Evolutionary conservation across 768 basidiomycete genomes (phyloP).

Genomic region (Amanita molliuscula): DNA sequence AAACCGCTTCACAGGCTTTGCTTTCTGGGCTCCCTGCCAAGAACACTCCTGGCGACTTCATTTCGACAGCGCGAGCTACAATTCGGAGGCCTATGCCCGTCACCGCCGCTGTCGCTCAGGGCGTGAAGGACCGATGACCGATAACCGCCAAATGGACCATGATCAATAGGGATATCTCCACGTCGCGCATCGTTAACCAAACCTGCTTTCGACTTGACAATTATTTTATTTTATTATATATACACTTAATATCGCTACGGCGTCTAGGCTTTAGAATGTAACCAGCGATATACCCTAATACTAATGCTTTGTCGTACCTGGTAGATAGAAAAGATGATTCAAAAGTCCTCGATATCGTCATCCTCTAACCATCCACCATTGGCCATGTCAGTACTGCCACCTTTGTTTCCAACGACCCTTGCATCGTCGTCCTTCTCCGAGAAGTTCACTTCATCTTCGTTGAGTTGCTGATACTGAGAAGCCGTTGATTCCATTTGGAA

Average conservation of each 20-base stretch:
- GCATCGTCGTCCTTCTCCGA: constrained; percentile 9
- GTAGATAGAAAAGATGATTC: neutral
- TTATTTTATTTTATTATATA: constrained; percentile 6
- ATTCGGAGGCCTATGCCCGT: neutral
- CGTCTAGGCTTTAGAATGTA: neutral
- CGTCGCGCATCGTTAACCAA: neutral
- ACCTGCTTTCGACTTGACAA: neutral
- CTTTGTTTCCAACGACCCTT: constrained; percentile 9
- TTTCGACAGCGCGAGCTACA: neutral
- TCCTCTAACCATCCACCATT: constrained; percentile 42
- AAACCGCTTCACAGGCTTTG: neutral
- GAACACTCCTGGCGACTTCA: neutral
- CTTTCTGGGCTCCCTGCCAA: neutral
- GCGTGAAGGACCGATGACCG: neutral
- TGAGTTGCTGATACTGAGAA: constrained; percentile 17
- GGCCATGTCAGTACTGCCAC: constrained; percentile 22
- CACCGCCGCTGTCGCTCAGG: neutral
- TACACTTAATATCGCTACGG: neutral
- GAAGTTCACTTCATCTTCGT: constrained; percentile 21
- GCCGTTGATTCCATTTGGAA: constrained; percentile 18
- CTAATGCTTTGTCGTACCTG: neutral
- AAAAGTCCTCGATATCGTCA: constrained; percentile 51
- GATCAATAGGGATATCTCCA: too few species aligned
- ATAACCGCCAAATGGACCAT: neutral
- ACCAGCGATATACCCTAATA: neutral